Evolutionary conservation across 164 flowering plant genomes (phyloP).

Genomic region (Stephania yunnanensis): DNA sequence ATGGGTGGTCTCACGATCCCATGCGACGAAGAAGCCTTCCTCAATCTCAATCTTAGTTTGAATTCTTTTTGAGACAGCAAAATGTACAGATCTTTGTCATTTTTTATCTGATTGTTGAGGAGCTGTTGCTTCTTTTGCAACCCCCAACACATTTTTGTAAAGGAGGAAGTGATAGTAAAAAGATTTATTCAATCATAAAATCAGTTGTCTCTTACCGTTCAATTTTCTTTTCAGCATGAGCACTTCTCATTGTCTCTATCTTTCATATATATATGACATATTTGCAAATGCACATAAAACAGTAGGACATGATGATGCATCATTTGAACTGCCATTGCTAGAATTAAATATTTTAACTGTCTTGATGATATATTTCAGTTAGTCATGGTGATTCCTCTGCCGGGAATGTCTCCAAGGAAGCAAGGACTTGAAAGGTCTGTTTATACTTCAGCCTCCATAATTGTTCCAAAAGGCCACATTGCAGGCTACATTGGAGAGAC

Average conservation of each 20-base stretch:
- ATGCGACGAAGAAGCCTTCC: neutral
- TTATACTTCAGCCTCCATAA: neutral
- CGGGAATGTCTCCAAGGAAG: neutral
- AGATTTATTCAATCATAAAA: neutral
- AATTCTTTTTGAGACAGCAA: neutral
- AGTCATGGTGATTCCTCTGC: neutral
- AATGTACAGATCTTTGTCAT: neutral
- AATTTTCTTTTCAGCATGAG: too few species aligned
- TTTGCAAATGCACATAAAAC: too few species aligned
- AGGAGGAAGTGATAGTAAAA: neutral
- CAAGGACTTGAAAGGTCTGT: neutral
- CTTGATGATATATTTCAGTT: too few species aligned
- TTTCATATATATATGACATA: neutral
- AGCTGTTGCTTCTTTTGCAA: neutral
- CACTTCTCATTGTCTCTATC: neutral
- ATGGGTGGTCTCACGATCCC: constrained; percentile 2
- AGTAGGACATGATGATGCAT: too few species aligned
- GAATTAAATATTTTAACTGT: too few species aligned
- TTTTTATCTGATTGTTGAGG: neutral
- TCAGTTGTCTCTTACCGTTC: too few species aligned
- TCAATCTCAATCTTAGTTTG: neutral
- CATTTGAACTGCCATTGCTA: too few species aligned
- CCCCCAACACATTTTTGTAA: constrained; percentile 1
- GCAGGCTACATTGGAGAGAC: neutral
- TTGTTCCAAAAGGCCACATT: neutral